These are phyloP conservation scores for Lactifluus pinguis DNA, from an alignment of 768 basidiomycete genomes.

Conservation along the genomic window DNA sequence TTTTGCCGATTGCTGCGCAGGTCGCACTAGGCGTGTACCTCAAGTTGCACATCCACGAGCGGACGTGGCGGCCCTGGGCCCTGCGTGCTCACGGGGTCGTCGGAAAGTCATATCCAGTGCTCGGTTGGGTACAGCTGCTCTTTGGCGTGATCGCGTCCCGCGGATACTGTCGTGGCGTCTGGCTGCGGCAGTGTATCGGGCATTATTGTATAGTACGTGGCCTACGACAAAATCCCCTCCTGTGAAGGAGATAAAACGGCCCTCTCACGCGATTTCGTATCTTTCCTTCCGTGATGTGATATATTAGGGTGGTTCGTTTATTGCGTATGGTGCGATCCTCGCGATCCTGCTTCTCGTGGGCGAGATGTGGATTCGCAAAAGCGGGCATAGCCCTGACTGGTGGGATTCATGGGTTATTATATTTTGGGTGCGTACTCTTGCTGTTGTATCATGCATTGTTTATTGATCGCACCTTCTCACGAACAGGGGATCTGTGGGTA, in stretches of 20 bases:
- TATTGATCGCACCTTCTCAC: background rate
- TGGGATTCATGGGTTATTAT: constrained; percentile 69
- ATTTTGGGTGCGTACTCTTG: constrained; percentile 37
- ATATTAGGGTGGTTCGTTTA: constrained; percentile 69
- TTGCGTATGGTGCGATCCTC: constrained; percentile 79
- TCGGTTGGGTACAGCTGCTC: constrained; percentile 86
- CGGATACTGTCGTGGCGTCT: constrained; percentile 75
- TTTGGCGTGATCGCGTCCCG: constrained; percentile 70
- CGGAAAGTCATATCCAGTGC: constrained; percentile 73
- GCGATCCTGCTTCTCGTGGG: constrained; percentile 69
- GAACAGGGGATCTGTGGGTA: constrained; percentile 21
- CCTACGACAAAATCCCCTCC: background rate
- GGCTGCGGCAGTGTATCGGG: constrained; percentile 78
- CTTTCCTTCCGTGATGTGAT: background rate
- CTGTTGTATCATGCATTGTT: background rate
- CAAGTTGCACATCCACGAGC: constrained; percentile 84
- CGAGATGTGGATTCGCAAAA: constrained; percentile 65
- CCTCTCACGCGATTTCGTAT: background rate
- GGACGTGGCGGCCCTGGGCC: constrained; percentile 58
- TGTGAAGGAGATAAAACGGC: background rate
- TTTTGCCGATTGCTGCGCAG: constrained; percentile 59
- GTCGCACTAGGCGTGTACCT: constrained; percentile 76
- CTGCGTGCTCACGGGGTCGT: constrained; percentile 67
- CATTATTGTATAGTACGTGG: constrained; percentile 70
- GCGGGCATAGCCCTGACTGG: constrained; percentile 71